Conservation (phyloP, 345 rosid genomes). For the Jatropha curcas region DNA sequence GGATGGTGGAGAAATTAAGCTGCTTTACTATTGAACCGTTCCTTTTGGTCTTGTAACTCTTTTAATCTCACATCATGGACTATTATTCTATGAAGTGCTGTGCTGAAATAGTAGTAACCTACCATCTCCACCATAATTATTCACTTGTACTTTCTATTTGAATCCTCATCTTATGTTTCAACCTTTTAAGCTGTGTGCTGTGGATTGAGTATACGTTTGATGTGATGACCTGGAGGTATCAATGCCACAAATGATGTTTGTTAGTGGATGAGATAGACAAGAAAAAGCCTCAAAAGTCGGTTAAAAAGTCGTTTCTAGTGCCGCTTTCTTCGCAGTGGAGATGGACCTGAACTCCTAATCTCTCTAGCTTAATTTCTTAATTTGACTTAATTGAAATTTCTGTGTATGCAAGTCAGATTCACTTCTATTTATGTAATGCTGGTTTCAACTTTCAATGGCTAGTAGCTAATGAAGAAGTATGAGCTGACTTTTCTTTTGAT, state of each 20-base stretch:
- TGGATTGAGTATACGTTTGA: too few relatives aligned
- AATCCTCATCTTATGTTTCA: not conserved
- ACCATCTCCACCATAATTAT: not conserved
- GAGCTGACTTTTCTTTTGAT: conserved; percentile 6
- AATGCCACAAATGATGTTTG: not conserved
- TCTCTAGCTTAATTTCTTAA: not conserved
- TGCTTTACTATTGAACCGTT: not conserved
- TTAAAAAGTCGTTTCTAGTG: not conserved
- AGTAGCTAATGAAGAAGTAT: not conserved
- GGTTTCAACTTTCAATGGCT: conserved; percentile 17
- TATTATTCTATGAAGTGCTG: not conserved
- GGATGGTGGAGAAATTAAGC: not conserved
- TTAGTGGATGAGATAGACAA: not conserved
- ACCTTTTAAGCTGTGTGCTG: too few relatives aligned
- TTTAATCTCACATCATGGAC: not conserved
- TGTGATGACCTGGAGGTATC: not conserved
- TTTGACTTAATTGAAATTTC: not conserved
- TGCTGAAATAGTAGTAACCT: not conserved
- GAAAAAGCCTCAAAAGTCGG: not conserved
- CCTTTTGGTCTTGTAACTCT: not conserved
- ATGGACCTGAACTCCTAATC: not conserved
- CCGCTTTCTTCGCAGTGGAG: conserved; percentile 4
- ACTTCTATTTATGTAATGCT: not conserved
- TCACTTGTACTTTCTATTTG: not conserved
- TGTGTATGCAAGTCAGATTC: not conserved